A percentile compares a stretch with the other conserved stretches of the same genome.
These are phyloP conservation scores for Cutaneotrichosporon mucoides DNA, from an alignment of 1,284 basidiomycete genomes.

Conservation along the genomic window DNA sequence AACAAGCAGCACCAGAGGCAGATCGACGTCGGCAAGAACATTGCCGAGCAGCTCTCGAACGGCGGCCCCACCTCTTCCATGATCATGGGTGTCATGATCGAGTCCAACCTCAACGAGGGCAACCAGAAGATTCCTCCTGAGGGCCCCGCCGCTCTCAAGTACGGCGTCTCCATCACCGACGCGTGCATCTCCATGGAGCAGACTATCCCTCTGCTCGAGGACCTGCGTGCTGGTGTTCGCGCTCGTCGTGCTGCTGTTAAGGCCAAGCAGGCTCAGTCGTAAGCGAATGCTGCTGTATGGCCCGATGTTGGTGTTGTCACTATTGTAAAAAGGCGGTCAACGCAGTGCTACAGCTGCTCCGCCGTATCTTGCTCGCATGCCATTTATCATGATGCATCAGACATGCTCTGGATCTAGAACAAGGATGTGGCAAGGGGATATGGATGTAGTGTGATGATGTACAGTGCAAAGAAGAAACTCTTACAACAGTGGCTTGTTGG, in stretches of 20 bases:
- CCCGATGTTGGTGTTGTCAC: not conserved
- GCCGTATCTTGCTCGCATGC: not conserved
- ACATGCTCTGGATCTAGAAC: slow-evolving; percentile 4
- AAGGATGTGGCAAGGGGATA: not conserved
- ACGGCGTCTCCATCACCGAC: slow-evolving; percentile 61
- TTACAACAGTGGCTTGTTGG: no score
- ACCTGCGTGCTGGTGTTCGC: slow-evolving; percentile 72
- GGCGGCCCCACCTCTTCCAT: slow-evolving; percentile 62
- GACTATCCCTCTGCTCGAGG: slow-evolving; percentile 73
- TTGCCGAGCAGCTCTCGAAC: slow-evolving; percentile 63
- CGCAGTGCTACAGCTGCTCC: no score
- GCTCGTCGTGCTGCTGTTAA: slow-evolving; percentile 57
- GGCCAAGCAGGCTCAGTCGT: slow-evolving; percentile 24
- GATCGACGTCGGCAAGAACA: slow-evolving; percentile 53
- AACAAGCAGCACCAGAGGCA: slow-evolving; percentile 60
- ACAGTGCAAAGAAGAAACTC: not conserved
- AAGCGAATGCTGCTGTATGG: not conserved
- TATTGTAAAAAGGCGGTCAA: not conserved
- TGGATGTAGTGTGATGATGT: not conserved
- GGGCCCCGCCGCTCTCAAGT: slow-evolving; percentile 72
- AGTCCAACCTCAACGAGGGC: slow-evolving; percentile 82
- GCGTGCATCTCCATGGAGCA: slow-evolving; percentile 87
- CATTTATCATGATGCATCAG: slow-evolving; percentile 4
- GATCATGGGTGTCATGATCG: slow-evolving; percentile 97
- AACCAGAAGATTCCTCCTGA: slow-evolving; percentile 73